phyloP scores from a whole-genome alignment of 306 rosid genomes.

The Lathyrus oleraceus region DNA sequence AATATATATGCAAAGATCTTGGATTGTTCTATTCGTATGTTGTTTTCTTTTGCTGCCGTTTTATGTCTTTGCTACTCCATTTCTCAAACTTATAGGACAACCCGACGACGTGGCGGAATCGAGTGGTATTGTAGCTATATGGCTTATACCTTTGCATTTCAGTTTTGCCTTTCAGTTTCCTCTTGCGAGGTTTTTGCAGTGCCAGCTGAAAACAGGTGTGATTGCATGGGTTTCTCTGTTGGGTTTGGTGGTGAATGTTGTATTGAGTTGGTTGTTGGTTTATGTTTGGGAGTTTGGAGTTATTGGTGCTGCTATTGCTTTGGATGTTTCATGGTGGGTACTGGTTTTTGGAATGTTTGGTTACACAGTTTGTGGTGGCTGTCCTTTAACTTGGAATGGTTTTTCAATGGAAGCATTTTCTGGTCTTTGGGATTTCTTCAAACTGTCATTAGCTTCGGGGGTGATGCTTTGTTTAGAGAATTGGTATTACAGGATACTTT shows the following conservation, averaged over 20 bases:
- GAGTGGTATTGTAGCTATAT: conserved; percentile 55
- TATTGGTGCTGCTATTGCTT: conserved; percentile 63
- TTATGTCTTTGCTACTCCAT: conserved; percentile 55
- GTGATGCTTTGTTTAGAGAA: conserved; percentile 76
- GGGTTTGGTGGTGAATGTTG: conserved; percentile 45
- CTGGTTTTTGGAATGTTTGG: conserved; percentile 52
- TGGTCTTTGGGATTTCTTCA: conserved; percentile 70
- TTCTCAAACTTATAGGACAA: conserved; percentile 59
- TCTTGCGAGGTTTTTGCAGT: conserved; percentile 65
- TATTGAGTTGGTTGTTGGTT: conserved; percentile 51
- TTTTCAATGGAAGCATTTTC: conserved; percentile 61
- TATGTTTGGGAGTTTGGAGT: conserved; percentile 56
- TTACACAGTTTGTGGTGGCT: conserved; percentile 53
- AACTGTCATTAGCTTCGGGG: conserved; percentile 69
- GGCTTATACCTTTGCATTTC: conserved; percentile 79
- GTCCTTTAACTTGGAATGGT: conserved; percentile 73
- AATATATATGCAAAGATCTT: conserved; percentile 66
- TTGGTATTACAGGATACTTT: conserved; percentile 71
- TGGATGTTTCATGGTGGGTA: conserved; percentile 74
- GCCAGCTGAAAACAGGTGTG: conserved; percentile 55
- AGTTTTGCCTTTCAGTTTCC: conserved; percentile 84
- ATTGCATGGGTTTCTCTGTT: conserved; percentile 60
- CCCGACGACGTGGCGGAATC: conserved; percentile 63
- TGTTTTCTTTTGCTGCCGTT: conserved; percentile 55
- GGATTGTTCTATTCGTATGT: conserved; percentile 59